A percentile compares a stretch with the other conserved stretches of the same genome.
phyloP scores from a whole-genome alignment of 768 basidiomycete genomes.

The Amanita rimosa region DNA sequence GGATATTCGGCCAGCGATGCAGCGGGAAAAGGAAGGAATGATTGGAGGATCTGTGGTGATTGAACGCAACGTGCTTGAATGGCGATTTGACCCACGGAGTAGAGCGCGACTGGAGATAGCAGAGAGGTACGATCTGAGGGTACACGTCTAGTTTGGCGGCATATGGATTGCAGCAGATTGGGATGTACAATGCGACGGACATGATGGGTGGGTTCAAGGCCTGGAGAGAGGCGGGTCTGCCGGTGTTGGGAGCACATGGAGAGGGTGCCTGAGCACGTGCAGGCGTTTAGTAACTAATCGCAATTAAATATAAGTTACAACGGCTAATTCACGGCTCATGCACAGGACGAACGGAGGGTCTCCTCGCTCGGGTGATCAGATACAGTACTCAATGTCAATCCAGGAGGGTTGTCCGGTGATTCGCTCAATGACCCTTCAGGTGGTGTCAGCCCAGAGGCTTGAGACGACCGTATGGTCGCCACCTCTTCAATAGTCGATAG shows the following conservation, averaged over 20 bases:
- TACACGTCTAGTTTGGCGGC: slow-evolving; percentile 58
- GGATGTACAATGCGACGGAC: slow-evolving; percentile 66
- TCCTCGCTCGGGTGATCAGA: not conserved
- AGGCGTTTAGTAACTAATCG: not conserved
- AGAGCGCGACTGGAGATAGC: slow-evolving; percentile 50
- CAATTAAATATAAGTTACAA: slow-evolving; percentile 4
- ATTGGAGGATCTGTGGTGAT: slow-evolving; percentile 63
- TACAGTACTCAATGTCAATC: not conserved
- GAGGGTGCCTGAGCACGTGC: not conserved
- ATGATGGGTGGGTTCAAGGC: slow-evolving; percentile 64
- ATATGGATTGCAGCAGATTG: slow-evolving; percentile 54
- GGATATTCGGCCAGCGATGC: slow-evolving; percentile 59
- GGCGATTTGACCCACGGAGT: slow-evolving; percentile 67
- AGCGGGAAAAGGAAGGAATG: slow-evolving; percentile 44
- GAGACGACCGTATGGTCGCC: slow-evolving; percentile 3
- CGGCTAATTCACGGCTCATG: not conserved
- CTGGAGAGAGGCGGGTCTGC: slow-evolving; percentile 60
- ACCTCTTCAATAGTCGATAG: slow-evolving; percentile 1
- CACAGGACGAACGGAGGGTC: not conserved
- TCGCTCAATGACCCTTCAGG: slow-evolving; percentile 15
- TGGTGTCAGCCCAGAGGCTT: slow-evolving; percentile 14
- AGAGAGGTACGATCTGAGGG: slow-evolving; percentile 69
- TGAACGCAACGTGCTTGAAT: slow-evolving; percentile 70
- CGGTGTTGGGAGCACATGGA: slow-evolving; percentile 23
- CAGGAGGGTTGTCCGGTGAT: not conserved